Evolutionary conservation across 768 basidiomycete genomes (phyloP).

Genomic region (Rhodotorula diobovata): DNA sequence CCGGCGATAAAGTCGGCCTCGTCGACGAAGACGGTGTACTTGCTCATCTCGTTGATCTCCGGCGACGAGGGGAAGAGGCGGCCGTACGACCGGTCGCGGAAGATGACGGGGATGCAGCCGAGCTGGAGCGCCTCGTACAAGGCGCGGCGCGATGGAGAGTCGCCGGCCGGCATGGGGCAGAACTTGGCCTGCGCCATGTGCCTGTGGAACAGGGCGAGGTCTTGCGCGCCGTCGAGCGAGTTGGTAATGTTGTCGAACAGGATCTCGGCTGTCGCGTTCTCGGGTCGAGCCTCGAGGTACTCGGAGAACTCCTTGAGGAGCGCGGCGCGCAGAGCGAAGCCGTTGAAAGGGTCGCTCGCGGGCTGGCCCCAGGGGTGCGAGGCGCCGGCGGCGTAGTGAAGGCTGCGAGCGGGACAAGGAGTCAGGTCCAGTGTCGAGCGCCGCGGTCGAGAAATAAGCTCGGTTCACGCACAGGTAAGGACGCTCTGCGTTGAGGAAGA

Average conservation of each 20-base stretch:
- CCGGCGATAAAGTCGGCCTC: constrained; percentile 31
- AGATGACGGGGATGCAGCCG: constrained; percentile 40
- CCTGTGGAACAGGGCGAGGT: constrained; percentile 35
- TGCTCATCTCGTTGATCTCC: constrained; percentile 34
- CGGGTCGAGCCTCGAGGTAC: constrained; percentile 1
- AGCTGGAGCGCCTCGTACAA: constrained; percentile 37
- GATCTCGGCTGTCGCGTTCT: constrained; percentile 9
- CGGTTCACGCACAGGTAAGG: constrained; percentile 20
- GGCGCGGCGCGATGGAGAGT: constrained; percentile 35
- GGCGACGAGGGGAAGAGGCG: constrained; percentile 35
- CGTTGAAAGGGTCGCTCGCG: constrained; percentile 37
- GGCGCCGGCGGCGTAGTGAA: constrained; percentile 38
- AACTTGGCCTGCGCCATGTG: constrained; percentile 34
- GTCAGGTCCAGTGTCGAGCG: background rate
- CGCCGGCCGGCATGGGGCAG: constrained; percentile 36
- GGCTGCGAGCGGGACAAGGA: background rate
- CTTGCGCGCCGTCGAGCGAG: constrained; percentile 31
- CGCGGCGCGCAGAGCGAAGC: constrained; percentile 34
- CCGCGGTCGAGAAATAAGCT: background rate
- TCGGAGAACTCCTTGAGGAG: constrained; percentile 20
- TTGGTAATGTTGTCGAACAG: constrained; percentile 35
- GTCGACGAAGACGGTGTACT: constrained; percentile 36
- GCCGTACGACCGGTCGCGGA: constrained; percentile 35
- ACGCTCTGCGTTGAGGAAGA: constrained; percentile 26
- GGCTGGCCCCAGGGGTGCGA: constrained; percentile 36